phyloP scores from a whole-genome alignment of 2,329 filamentous ascomycete species.

The Neonectria faginata region DNA sequence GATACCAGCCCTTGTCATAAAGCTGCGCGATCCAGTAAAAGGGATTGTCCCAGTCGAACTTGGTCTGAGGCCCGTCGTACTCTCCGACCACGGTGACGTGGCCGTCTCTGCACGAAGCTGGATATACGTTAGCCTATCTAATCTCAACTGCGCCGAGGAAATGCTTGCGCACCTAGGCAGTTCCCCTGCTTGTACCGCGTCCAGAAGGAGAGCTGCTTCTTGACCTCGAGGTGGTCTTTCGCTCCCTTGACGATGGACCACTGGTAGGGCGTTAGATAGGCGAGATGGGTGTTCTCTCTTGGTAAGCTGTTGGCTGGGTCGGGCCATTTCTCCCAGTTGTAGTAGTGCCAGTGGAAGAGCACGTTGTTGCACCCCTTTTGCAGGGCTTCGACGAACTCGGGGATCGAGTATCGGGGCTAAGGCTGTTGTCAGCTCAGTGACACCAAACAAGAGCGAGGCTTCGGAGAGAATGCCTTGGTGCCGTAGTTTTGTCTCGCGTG shows the following conservation, averaged over 20 bases:
- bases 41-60: constrained; percentile 54
- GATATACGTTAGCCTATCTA: background rate
- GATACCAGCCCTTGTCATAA: constrained; percentile 56
- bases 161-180: constrained; percentile 32
- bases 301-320: constrained; percentile 37
- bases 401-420: constrained; percentile 54
- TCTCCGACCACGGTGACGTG: background rate
- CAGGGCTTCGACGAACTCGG: constrained; percentile 55
- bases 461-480: constrained; percentile 35
- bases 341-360: constrained; percentile 65
- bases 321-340: constrained; percentile 52
- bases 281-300: constrained; percentile 36
- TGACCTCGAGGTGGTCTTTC: constrained; percentile 37
- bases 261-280: constrained; percentile 49
- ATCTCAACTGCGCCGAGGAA: no score
- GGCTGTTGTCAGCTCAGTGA: constrained; percentile 7
- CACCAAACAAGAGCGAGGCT: background rate
- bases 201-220: constrained; percentile 45
- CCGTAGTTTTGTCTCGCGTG: constrained; percentile 55
- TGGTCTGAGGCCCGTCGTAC: constrained; percentile 43
- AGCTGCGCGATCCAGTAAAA: constrained; percentile 61
- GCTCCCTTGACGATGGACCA: constrained; percentile 49
- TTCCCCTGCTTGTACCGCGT: constrained; percentile 41
- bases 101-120: background rate
- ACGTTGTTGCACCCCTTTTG: constrained; percentile 61